Percentiles rank a stretch among this genome's conserved stretches.
Evolutionary conservation across 73 alveolate genomes (phyloP).

Genomic region (Paramecium biaurelia): DNA sequence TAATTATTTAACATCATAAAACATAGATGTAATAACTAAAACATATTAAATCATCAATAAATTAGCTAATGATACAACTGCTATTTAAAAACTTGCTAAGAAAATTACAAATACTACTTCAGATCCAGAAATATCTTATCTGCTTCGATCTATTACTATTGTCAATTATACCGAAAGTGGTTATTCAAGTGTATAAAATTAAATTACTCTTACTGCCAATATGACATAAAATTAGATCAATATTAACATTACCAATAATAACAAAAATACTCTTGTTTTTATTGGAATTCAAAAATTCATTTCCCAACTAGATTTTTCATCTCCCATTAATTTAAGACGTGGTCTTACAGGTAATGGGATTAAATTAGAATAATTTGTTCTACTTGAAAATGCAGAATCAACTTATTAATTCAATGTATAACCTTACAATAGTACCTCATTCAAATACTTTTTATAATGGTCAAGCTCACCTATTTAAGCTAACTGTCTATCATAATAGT

Average conservation of each 20-base stretch:
- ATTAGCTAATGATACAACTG: neutral
- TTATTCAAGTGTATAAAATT: neutral
- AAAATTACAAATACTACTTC: neutral
- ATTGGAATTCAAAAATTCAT: neutral
- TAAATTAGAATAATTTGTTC: neutral
- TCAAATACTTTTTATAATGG: neutral
- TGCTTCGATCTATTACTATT: neutral
- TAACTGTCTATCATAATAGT: neutral
- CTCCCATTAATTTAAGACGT: neutral
- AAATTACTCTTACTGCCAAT: neutral
- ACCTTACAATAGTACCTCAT: neutral
- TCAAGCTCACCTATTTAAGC: constrained; percentile 7
- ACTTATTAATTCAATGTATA: neutral
- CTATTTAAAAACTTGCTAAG: neutral
- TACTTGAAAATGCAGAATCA: neutral
- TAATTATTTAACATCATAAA: neutral
- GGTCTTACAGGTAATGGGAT: constrained; percentile 37
- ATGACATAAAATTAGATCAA: neutral
- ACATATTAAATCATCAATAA: neutral
- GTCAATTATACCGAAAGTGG: neutral
- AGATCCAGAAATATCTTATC: constrained; percentile 50
- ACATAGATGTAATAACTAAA: neutral
- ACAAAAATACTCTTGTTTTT: neutral
- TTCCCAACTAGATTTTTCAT: neutral
- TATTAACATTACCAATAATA: neutral